These are phyloP conservation scores for Camellia japonica DNA, from an alignment of 148 eudicot genomes.

Conservation along the genomic window DNA sequence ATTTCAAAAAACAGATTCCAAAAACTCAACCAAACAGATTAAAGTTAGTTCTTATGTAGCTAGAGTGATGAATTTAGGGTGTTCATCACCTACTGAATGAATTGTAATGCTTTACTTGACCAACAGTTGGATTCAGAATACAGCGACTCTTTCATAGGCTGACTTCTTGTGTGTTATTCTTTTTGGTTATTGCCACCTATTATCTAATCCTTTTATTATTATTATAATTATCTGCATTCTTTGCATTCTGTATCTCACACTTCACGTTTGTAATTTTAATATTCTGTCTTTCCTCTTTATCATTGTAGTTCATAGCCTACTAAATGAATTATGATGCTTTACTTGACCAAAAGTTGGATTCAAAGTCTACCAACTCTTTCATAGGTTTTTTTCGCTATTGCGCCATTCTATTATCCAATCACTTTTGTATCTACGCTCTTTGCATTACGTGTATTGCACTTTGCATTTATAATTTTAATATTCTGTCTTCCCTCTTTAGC, in stretches of 20 bases:
- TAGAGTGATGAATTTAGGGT: neutral
- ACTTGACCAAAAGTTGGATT: slow-evolving; percentile 5
- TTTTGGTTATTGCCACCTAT: neutral
- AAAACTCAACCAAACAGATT: no score
- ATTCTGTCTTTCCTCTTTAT: neutral
- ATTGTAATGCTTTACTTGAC: neutral
- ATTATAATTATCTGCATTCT: neutral
- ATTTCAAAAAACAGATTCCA: no score
- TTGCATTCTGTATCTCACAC: neutral
- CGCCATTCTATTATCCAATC: neutral
- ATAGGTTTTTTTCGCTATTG: neutral
- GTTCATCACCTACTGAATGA: neutral
- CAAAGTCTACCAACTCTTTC: neutral
- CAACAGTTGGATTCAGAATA: neutral
- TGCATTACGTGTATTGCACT: no score
- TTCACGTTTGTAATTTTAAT: neutral
- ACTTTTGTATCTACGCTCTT: no score
- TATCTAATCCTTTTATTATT: no score
- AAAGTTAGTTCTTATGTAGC: neutral
- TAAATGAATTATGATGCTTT: slow-evolving; percentile 4
- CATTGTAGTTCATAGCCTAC: neutral
- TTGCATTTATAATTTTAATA: neutral
- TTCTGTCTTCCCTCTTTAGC: neutral
- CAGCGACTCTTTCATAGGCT: neutral
- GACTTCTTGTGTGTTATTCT: neutral